Base-by-base conservation (phyloP, 345 rosid species). In the Salix udensis region DNA sequence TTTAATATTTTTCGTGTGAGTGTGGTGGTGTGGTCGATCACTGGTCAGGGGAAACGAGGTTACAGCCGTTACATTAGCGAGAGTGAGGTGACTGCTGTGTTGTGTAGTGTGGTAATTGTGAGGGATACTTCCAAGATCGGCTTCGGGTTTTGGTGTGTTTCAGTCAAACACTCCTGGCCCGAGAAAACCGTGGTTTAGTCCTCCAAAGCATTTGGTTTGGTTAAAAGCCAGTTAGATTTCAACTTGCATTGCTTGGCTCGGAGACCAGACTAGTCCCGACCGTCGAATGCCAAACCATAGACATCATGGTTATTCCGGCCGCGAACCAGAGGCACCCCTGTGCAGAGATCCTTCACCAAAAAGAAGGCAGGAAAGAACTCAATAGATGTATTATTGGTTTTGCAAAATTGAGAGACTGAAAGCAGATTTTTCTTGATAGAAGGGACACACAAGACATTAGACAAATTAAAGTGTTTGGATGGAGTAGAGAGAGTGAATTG, bases 151-250 rank as follows among this genome's bases (percentile, higher is more conserved):
- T 79, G 85, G 79, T 72, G 76, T 55, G 74, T 36, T 81, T 76
- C 81, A 80, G 97, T 90, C 94, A 91, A 91, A 87, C 84, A 86
- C 88, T 82, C 90, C 75, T 80, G 78, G 84, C 94, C 94, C 97
- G 85, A 90, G 97, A 89, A 87, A 88, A 87, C 91, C 91, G 91
- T 90, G 90, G 91, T 84, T 85, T 85, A 83, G 88, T 80, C 77
- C 79, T 82, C 82, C 94, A 81, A 91, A 80, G 91, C 89, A 68
- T 76, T 76, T 12, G 44, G 15, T 66, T 72, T 72, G 68, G 68
- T 65, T 46, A 30, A 31, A 65, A 9, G 21, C 18, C 24, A 13
- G 30, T 6, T 50, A 6, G 42, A 21, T 12, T 50, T 70, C 13
- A 2, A 12, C 15, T 71, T 42, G 18, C 1, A 16, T 71, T 71